Evolutionary conservation across 2,329 filamentous ascomycete species (phyloP), one percentile per base, ranked within the genome.

Genomic region (Hypomyces rosellus): DNA sequence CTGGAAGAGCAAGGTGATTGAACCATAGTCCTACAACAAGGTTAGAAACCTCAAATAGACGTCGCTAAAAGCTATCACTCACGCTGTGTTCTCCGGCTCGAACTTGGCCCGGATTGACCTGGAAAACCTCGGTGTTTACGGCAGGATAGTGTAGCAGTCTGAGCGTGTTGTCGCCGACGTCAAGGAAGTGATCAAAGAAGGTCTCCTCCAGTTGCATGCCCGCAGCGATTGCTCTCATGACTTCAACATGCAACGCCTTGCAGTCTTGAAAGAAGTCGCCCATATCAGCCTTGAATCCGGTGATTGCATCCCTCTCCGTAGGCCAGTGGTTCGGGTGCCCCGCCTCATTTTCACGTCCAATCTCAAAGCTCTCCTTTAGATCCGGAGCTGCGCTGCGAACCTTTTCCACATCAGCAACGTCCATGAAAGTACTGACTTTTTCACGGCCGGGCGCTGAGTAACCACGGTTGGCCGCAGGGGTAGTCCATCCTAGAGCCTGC

Each of bases 221-320:
- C n/a, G 92, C 70, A 0, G 88, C 89, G 55, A 95, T 88, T 8
- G 89, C 88, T 4, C 85, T 75, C 89, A 95, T 95, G 16, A 95
- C 79, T 55, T 90, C 74, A 25, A 81, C 73, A 66, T 96, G 87
- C 49, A 96, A 66, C 13, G 70, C 65, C 65, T 89, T 88, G 68
- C 89, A 95, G 53, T 76, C 74, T n/a, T 76, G 75, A 58, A 86
- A 87, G 67, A 96, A 96, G 3, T 68, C 68, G 45, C 83, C 65
- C 89, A 95, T 95, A 15, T 76, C 77, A n/a, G 72, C 61, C 60
- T 81, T 84, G 72, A 95, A 95, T 0, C 76, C 77, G 9, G 48
- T 45, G 11, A 58, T 42, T 2, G 71, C 65, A 5, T 58, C 59
- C 2, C 50, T 45, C 54, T 75, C 74, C 16, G 57, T 56, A 1